Base-by-base conservation (phyloP, 306 rosid genomes). In the Macrotyloma uniflorum region DNA sequence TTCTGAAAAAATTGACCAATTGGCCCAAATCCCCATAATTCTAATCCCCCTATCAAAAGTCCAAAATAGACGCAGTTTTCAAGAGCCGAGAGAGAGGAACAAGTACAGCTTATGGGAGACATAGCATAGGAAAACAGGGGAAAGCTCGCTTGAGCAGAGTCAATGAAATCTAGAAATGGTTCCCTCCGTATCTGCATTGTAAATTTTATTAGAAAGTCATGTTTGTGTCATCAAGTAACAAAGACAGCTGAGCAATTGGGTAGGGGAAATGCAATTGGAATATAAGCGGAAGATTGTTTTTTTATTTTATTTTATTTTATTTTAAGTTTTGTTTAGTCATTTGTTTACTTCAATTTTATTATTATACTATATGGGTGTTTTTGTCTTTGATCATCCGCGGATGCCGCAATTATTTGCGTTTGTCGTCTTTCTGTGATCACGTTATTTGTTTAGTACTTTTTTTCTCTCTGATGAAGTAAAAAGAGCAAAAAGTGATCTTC, bases 101-200 rank as follows among this genome's bases (percentile, higher is more conserved):
- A 74, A 49, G 71, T n/a, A 74, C 43, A 28, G 49, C 43, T 36
- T 53, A 59, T 58, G 83, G 81, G 82, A 83, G 85, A 86, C 89
- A 86, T 20, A 61, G 24, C 20, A 77, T 80, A 82, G 85, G 88
- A 85, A 87, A 87, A 85, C 70, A 80, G 82, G 89, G 87, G 72
- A 65, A 66, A 51, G 42, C 78, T 54, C 51, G 30, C 67, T 23
- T 51, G 51, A 55, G 67, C 18, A 40, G 61, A 28, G 85, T 86
- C 88, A 86, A 82, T 18, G 88, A 79, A 81, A 40, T 72, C 68
- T 35, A 19, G 65, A 64, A 78, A 57, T 12, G 36, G 78, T 67
- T 82, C 69, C 76, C 67, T 74, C 66, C 51, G 57, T 50, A 22
- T 76, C 20, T 42, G 58, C 70, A 38, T 75, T 86, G 85, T 79